Base-by-base conservation (phyloP, 1,284 basidiomycete species). In the Ustilago nuda region DNA sequence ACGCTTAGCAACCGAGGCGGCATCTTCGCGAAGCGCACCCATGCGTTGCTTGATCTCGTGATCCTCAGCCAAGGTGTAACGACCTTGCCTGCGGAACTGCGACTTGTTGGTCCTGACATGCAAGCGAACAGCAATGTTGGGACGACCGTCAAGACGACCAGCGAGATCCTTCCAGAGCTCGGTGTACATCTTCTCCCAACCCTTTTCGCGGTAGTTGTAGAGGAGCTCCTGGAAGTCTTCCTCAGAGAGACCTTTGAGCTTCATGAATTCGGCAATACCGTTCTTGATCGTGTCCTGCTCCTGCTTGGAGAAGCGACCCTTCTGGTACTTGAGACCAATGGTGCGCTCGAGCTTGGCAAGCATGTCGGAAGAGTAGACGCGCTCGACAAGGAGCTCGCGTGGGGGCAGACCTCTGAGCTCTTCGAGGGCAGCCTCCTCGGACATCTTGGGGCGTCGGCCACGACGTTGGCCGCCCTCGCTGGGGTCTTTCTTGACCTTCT, bases 141-240 rank as follows among this genome's bases (percentile, higher is more conserved):
- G 63, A 8, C 76, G 67, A 37, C 52, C 66, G 2, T 68, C 57
- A 39, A 78, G 72, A 33, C 65, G 60, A 33, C 67, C 75, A 50
- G 75, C 66, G 27, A 73, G 61, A 23, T 70, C 67, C 63, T 78
- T 75, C 72, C 72, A 78, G 59, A 78, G 75, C 71, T 73, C 75
- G 36, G 68, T 73, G 66, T 70, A 72, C 66, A 65, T 64, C 58
- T 37, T 63, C 55, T 71, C 73, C 73, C 73, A 76, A 32, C 65
- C 65, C 53, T 56, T 66, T 30, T 72, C 67, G 37, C 68, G 72
- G 61, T 69, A 72, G 66, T 78, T 72, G 76, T 66, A 75, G 58
- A 78, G 62, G 13, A 72, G 65, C 60, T 75, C 72, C 50, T 72
- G 68, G 72, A 75, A 70, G 66, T 69, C 72, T n/a, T 72, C 70